These are phyloP conservation scores for Neurospora tetrasperma DNA, from an alignment of 495 filamentous ascomycete genomes.

Conservation along the genomic window DNA sequence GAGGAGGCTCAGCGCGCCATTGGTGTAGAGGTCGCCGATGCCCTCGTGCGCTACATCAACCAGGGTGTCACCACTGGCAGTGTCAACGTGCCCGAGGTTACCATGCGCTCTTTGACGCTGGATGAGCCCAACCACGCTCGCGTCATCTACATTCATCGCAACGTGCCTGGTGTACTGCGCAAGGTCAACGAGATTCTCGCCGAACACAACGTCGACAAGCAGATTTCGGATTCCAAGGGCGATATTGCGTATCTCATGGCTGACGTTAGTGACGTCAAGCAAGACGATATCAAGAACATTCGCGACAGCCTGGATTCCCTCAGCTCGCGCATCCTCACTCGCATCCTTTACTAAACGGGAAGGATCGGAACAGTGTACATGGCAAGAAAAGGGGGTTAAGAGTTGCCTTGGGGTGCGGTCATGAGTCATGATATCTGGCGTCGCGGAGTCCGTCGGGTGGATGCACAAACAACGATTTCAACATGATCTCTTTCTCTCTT, in stretches of 20 bases:
- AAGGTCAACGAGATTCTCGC: conserved; percentile 89
- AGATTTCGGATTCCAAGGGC: conserved; percentile 89
- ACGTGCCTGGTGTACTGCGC: conserved; percentile 86
- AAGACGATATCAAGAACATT: conserved; percentile 72
- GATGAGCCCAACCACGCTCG: conserved; percentile 83
- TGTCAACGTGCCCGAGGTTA: conserved; percentile 94
- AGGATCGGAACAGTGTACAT: background rate
- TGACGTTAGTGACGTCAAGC: conserved; percentile 80
- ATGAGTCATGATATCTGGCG: conserved; percentile 6
- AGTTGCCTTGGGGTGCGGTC: background rate
- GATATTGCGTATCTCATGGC: conserved; percentile 97
- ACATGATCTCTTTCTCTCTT: conserved; percentile 6
- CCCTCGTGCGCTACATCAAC: conserved; percentile 86
- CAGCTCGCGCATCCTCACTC: conserved; percentile 74
- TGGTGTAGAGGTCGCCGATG: conserved; percentile 81
- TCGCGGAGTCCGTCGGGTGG: conserved; percentile 13
- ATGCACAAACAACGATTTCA: conserved; percentile 11
- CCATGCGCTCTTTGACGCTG: conserved; percentile 72
- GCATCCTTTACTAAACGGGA: conserved; percentile 68
- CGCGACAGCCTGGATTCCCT: conserved; percentile 72
- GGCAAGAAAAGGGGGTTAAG: background rate
- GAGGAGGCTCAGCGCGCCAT: conserved; percentile 97
- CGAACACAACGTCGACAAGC: conserved; percentile 96
- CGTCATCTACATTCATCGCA: conserved; percentile 91
- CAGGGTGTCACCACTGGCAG: conserved; percentile 80